Base-by-base conservation (phyloP, 2,329 filamentous ascomycete genomes). In the Fusarium sambucinum region DNA sequence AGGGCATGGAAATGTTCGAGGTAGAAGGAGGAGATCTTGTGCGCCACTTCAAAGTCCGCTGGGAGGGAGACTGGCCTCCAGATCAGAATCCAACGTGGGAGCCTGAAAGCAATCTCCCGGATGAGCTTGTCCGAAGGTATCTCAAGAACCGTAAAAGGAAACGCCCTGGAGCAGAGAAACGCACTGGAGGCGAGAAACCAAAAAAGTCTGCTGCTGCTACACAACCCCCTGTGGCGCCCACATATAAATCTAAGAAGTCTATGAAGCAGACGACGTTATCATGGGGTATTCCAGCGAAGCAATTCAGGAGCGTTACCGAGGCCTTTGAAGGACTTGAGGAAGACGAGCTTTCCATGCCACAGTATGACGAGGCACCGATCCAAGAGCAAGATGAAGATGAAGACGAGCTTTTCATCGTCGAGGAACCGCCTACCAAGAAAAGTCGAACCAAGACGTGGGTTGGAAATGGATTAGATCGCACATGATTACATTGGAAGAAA, bases 21-120 rank as follows among this genome's bases (percentile, higher is more conserved):
- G 77, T 80, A 2, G 76, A 79, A 14, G 79, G 79, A 6, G 72
- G 69, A 3, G 75, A 75, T 11, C 47, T 70, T 0, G 76, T 82
- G 2, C 82, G 82, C 5, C 81, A 80, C 59, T 89, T 85, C 73
- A 78, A 82, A 30, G 85, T 89, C 1, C 81, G 83, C 9, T 89
- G 86, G 86, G 82, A 81, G 44, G 86, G 86, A 10, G 75, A 86
- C 59, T 89, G 86, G 86, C 85, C 86, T 0, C 75, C 80, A 0
- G 83, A 82, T 11, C 81, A 87, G 70, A 87, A 89, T 55, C 84
- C 85, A 0, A 85, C 86, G 0, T 89, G 86, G 86, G 86, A 89
- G 69, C 86, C 86, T 0, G 81, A 84, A 64, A 80, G 80, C 5
- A 86, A 87, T 53, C 80, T 89, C 4, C 75, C 83, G 0, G 57